Evolutionary conservation across 1,284 basidiomycete species (phyloP).

Genomic region (Golubevia pallescens): DNA sequence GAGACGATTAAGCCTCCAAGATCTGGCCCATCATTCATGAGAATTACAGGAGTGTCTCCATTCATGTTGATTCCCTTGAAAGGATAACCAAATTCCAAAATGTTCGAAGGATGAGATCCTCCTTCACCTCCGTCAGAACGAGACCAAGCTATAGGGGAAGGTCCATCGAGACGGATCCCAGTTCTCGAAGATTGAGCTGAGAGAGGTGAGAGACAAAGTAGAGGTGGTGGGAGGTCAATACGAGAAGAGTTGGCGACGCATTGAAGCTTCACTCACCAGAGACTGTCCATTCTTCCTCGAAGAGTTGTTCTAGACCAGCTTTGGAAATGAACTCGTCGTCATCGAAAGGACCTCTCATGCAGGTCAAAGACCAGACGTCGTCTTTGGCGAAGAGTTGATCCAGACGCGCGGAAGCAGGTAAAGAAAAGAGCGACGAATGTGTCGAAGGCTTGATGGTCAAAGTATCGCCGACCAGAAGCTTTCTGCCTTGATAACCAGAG

Average conservation of each 20-base stretch:
- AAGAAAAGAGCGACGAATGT: not conserved
- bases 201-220: no score
- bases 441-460: constrained; percentile 10
- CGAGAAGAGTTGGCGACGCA: no score
- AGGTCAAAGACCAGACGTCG: constrained; percentile 68
- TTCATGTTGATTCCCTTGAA: constrained; percentile 72
- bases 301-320: constrained; percentile 69
- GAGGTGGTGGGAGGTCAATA: no score
- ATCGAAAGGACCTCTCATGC: constrained; percentile 73
- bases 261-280: no score
- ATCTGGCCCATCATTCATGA: constrained; percentile 73
- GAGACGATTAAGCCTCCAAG: constrained; percentile 59
- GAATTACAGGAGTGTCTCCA: constrained; percentile 75
- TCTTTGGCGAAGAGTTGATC: constrained; percentile 51
- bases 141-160: constrained; percentile 67
- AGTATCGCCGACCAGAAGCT: constrained; percentile 66
- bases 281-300: constrained; percentile 67
- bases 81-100: constrained; percentile 75
- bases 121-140: constrained; percentile 73
- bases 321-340: constrained; percentile 70
- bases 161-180: no score
- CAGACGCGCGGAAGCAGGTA: constrained; percentile 20
- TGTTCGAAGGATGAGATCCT: constrained; percentile 76
- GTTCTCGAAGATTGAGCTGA: no score
- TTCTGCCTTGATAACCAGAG: constrained; percentile 67